A percentile compares a stretch with the other conserved stretches of the same genome.
Conservation (phyloP, 2,329 filamentous ascomycete genomes). For the Elsinoe arachidis region DNA sequence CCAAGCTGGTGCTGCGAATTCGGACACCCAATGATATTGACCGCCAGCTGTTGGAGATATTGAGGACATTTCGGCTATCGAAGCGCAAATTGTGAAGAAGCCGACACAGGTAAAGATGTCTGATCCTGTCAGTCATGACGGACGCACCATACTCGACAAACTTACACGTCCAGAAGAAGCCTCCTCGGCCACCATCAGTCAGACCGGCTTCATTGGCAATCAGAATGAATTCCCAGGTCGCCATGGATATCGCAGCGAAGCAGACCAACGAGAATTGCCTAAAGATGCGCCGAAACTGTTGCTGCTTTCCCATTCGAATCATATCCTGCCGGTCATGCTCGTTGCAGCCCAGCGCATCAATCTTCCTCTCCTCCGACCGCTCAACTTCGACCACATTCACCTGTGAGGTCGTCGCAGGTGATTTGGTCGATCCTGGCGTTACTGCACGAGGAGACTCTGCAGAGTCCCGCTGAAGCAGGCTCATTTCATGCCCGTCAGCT, state of each 20-base stretch:
- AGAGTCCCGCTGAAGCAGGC: neutral
- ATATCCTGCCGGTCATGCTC: constrained; percentile 34
- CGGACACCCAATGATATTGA: constrained; percentile 23
- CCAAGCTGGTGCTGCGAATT: constrained; percentile 24
- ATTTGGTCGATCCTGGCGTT: neutral
- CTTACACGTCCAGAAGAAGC: constrained; percentile 21
- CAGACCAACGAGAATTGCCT: constrained; percentile 41
- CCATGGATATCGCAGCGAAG: constrained; percentile 43
- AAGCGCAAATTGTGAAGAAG: constrained; percentile 20
- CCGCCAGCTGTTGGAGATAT: constrained; percentile 22
- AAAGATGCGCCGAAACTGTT: constrained; percentile 42
- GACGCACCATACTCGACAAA: neutral
- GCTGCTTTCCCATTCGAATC: constrained; percentile 41
- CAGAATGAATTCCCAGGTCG: constrained; percentile 44
- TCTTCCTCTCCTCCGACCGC: neutral
- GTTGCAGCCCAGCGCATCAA: constrained; percentile 11
- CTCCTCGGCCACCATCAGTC: constrained; percentile 21
- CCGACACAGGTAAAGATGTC: constrained; percentile 21
- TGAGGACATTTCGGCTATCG: constrained; percentile 26
- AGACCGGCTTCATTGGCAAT: constrained; percentile 25
- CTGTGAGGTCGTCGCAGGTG: constrained; percentile 6
- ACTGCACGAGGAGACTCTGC: neutral
- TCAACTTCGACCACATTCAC: neutral
- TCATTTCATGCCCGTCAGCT: neutral
- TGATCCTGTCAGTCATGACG: neutral